Evolutionary conservation across 257 asterid species (phyloP).

Genomic region (Phtheirospermum japonicum): DNA sequence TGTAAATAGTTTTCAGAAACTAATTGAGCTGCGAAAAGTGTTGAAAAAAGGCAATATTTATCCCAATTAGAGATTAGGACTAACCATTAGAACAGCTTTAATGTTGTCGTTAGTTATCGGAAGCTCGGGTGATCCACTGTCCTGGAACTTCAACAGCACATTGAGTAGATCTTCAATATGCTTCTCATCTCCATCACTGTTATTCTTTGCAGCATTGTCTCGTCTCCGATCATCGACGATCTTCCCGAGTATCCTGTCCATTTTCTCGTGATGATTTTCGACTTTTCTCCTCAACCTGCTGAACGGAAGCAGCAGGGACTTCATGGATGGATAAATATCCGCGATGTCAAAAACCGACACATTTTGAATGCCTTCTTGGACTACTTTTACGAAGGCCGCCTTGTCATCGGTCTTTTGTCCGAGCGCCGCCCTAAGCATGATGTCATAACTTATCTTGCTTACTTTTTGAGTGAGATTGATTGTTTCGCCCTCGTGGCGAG

Average conservation of each 20-base stretch:
- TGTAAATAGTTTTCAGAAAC: no score
- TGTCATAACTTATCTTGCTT: not conserved
- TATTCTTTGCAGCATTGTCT: not conserved
- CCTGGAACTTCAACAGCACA: constrained; percentile 1
- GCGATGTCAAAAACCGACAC: constrained; percentile 23
- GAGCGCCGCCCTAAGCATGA: constrained; percentile 35
- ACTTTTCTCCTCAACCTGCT: constrained; percentile 31
- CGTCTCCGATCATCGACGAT: constrained; percentile 30
- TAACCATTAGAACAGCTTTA: no score
- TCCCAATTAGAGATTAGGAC: no score
- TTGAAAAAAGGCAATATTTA: no score
- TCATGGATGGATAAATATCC: constrained; percentile 31
- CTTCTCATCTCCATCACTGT: no score
- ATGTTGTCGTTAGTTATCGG: constrained; percentile 15
- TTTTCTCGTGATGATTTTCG: no score
- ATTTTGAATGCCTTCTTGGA: no score
- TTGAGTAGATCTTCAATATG: not conserved
- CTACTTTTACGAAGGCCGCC: constrained; percentile 3
- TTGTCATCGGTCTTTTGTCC: constrained; percentile 28
- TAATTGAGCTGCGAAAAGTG: no score
- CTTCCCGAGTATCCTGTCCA: constrained; percentile 25
- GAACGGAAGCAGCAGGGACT: constrained; percentile 8
- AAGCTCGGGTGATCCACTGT: constrained; percentile 1
- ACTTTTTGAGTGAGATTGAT: constrained; percentile 26
- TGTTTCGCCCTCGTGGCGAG: constrained; percentile 6